Base-by-base conservation (phyloP, 2,329 filamentous ascomycete genomes). In the Microdochium paspali region DNA sequence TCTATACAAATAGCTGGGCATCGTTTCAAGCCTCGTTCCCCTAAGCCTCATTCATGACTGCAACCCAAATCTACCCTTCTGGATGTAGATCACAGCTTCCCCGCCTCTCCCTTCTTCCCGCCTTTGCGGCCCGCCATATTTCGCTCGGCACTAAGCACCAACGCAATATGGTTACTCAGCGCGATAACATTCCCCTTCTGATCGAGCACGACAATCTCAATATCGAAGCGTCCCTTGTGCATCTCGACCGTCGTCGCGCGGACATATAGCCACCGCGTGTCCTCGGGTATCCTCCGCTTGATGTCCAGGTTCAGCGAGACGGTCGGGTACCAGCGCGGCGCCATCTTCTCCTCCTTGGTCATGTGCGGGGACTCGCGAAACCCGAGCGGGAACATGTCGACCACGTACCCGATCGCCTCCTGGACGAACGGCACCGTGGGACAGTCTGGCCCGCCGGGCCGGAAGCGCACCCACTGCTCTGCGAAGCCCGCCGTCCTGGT, bases 251-350 rank as follows among this genome's bases (percentile, higher is more conserved):
- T 70, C 50, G 75, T 70, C 23, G 79, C 69, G 31, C 82, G 70
- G 24, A 74, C 70, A 59, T 80, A 83, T 49, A 87, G 59, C 75
- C 79, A 86, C 57, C 82, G 78, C 2, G 79, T 76, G 46, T 76
- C 73, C 31, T 66, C 65, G 1, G 82, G 82, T 43, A 86, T 59
- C 15, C 70, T 61, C 58, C 85, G 85, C 68, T 86, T 86, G 43
- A 86, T 67, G 55, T 87, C 82, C 44, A 87, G 56, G 61, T 84
- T 85, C 53, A 86, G 59, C 44, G 80, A 60, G 18, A 86, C 61
- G 2, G 82, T 86, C 3, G 80, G 80, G 61, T 82, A 84, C 80
- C 80, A 84, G 56, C 72, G 77, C 66, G 58, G 49, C 53, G 48
- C 20, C 52, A 12, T 24, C 43, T n/a, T 24, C 26, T 20, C 28